Evolutionary conservation across 2,329 filamentous ascomycete genomes (phyloP).

Genomic region (Penicillium rolfsii): DNA sequence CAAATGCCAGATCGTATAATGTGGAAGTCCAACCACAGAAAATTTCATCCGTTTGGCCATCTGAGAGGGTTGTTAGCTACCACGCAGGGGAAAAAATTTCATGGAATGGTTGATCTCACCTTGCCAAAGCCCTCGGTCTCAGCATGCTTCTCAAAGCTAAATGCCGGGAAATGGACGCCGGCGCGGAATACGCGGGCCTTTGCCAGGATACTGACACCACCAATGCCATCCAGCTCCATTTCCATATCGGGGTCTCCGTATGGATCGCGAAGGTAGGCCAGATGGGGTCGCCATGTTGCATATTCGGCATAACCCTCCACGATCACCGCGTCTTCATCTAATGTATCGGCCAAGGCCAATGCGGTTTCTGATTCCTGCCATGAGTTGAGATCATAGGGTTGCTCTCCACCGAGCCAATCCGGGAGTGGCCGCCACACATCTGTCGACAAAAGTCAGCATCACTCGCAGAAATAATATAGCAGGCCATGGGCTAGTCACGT

Average conservation of each 20-base stretch:
- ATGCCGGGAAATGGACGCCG: slow-evolving; percentile 95
- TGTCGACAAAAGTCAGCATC: slow-evolving; percentile 41
- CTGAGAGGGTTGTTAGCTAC: slow-evolving; percentile 52
- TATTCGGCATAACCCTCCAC: slow-evolving; percentile 99
- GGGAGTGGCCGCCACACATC: slow-evolving; percentile 98
- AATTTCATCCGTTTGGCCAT: slow-evolving; percentile 98
- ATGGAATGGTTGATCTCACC: slow-evolving; percentile 55
- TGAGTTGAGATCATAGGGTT: slow-evolving; percentile 97
- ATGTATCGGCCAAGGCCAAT: slow-evolving; percentile 84
- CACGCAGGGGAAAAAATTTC: neutral
- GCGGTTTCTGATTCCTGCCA: slow-evolving; percentile 99
- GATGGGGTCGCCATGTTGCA: slow-evolving; percentile 94
- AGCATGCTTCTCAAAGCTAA: slow-evolving; percentile 97
- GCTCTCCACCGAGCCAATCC: slow-evolving; percentile 97
- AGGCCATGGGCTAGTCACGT: slow-evolving; percentile 51
- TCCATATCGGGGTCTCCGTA: slow-evolving; percentile 99
- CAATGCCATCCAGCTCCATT: slow-evolving; percentile 98
- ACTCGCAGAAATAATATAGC: neutral
- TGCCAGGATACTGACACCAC: slow-evolving; percentile 94
- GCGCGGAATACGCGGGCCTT: slow-evolving; percentile 95
- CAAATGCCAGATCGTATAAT: slow-evolving; percentile 99
- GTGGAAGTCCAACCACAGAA: slow-evolving; percentile 90
- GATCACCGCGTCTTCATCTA: slow-evolving; percentile 98
- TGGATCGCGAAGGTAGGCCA: slow-evolving; percentile 93
- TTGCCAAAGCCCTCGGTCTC: slow-evolving; percentile 99